Evolutionary conservation across 2,329 filamentous ascomycete genomes (phyloP), one percentile per base, ranked within the genome.

Genomic region (Xylaria sp.): DNA sequence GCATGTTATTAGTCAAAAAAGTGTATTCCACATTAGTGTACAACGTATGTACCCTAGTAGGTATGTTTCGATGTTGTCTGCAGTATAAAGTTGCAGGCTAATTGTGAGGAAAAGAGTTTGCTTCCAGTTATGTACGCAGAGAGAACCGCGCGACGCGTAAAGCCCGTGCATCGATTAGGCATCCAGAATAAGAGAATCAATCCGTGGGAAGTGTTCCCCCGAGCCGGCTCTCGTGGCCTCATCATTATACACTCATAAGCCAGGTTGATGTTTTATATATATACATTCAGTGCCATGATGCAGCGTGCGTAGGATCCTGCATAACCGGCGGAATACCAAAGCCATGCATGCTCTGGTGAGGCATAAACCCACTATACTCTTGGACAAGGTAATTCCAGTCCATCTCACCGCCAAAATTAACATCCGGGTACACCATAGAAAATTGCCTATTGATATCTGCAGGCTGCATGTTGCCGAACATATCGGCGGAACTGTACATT

Each of bases 401-500:
- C 67, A 75, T 72, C 57, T 75, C 73, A 29, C 71, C 72, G 23
- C 70, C 71, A 43, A 74, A 70, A 54, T 71, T 72, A 19, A 74
- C 61, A 38, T 74, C 72, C 6, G 70, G 67, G 48, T 73, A 74
- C 13, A 69, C 73, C 17, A 67, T 59, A 5, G 67, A 62, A 58
- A 74, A 74, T 38, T 74, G 72, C 46, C 71, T 60, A 35, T 68
- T 70, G 38, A 71, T 57, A 52, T 71, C 71, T 3, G 64, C 66
- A 11, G 65, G 68, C 21, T 63, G 68, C 63, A 72, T 64, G 35
- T 51, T 54, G 35, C 55, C 48, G 51, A 68, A 74, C 61, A 72
- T 57, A 44, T 71, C 69, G 27, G 40, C 48, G 9, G 66, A 51
- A 7, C 66, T 57, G 27, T 72, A 72, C 54, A 72, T 58, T n/a